A percentile compares a stretch with the other conserved stretches of the same genome.
Conservation (phyloP, 805 yeast genomes). For the Yarrowia sp. region DNA sequence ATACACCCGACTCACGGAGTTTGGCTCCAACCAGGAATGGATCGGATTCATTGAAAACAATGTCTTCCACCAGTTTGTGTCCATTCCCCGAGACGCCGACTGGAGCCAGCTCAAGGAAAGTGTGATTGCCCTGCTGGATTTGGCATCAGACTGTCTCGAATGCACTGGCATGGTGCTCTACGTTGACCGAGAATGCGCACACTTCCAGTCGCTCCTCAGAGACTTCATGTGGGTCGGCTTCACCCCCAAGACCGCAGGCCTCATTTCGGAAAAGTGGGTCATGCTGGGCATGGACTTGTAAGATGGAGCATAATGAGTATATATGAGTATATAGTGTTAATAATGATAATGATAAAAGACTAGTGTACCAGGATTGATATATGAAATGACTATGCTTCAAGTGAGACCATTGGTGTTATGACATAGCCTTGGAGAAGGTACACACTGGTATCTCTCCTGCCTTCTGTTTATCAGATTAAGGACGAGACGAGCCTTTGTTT, state of each 20-base stretch:
- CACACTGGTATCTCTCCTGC: too few relatives aligned
- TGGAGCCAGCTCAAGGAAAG: constrained; percentile 34
- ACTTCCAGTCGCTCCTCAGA: constrained; percentile 23
- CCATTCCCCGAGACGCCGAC: constrained; percentile 32
- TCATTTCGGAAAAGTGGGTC: constrained; percentile 36
- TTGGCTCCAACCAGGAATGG: constrained; percentile 35
- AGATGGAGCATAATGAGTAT: neutral
- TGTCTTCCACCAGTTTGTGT: constrained; percentile 34
- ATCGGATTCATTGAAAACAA: constrained; percentile 36
- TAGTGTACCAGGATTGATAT: too few relatives aligned
- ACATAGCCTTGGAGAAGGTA: too few relatives aligned
- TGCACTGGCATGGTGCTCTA: constrained; percentile 35
- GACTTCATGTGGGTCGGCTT: constrained; percentile 39
- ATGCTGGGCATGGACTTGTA: constrained; percentile 33
- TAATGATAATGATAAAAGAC: neutral
- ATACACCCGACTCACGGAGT: constrained; percentile 29
- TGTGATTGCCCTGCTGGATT: constrained; percentile 32
- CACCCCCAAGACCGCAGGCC: constrained; percentile 28
- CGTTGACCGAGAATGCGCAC: constrained; percentile 20
- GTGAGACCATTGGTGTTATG: too few relatives aligned
- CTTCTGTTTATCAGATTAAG: too few relatives aligned
- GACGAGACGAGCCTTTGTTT: too few relatives aligned
- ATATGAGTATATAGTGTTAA: neutral
- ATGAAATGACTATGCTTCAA: too few relatives aligned
- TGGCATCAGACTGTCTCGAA: constrained; percentile 37